Evolutionary conservation across 2,329 filamentous ascomycete genomes (phyloP), one percentile per base, ranked within the genome.

Genomic region (Nigrograna mackinnonii): DNA sequence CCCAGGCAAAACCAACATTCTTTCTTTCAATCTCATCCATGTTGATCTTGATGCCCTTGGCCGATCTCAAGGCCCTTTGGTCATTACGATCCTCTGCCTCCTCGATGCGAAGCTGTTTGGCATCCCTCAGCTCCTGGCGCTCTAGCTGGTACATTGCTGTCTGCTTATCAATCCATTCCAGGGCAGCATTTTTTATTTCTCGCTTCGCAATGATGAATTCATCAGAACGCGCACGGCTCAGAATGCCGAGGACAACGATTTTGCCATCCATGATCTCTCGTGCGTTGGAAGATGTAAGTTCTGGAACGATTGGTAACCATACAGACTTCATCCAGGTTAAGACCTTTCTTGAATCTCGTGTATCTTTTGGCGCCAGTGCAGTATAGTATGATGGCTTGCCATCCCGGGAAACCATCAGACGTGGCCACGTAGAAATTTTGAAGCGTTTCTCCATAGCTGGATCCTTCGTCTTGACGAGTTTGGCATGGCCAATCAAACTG

Each of bases 111-210:
- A 96, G 78, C 67, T 97, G 91, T 75, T 99, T 99, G 4, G 91
- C 85, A 68, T 97, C 91, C 39, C 94, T 86, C 36, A 96, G 79
- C 68, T 96, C 94, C 73, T 96, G 90, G 43, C 92, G 80, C 71
- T 97, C 92, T 13, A 95, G 82, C 67, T 96, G 89, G 77, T 96
- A 96, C 28, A 90, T 79, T 55, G 92, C 85, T 14, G 89, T 87
- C 70, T 96, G 89, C 73, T 95, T 94, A 68, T 97, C 92, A 82
- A 97, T 96, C 91, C 94, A 99, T 68, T 97, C 94, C 47, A 91
- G 80, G 6, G 94, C 94, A 1, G 94, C 94, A 54, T 87, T 92
- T 80, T 97, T 97, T 72, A 99, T 84, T 71, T 99, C 95, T 22
- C 87, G 84, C 67, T 89, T 87, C 19, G 89, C 87, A 43, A 79